Evolutionary conservation across 2,329 filamentous ascomycete genomes (phyloP).

Genomic region (Davidsoniella eucalypti): DNA sequence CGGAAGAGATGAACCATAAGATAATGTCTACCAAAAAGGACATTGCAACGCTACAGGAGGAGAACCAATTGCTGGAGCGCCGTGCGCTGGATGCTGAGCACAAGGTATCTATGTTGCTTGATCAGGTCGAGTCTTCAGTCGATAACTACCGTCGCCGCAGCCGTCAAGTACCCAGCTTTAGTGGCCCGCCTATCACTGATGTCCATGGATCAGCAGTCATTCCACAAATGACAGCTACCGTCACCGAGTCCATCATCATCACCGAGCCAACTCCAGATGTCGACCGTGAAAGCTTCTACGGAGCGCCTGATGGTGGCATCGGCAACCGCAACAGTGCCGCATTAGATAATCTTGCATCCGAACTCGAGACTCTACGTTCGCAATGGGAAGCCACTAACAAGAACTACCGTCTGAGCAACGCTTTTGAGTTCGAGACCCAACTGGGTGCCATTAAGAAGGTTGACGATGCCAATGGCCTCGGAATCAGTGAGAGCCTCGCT

Average conservation of each 20-base stretch:
- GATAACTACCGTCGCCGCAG: constrained; percentile 81
- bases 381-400: constrained; percentile 97
- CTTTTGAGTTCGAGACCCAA: constrained; percentile 64
- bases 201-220: constrained; percentile 25
- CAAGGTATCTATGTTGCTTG: constrained; percentile 80
- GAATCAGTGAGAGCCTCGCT: constrained; percentile 54
- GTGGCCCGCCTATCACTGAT: constrained; percentile 8
- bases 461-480: constrained; percentile 27
- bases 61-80: constrained; percentile 66
- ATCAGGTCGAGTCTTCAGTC: constrained; percentile 86
- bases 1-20: constrained; percentile 37
- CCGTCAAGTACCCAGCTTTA: constrained; percentile 33
- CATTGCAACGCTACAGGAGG: constrained; percentile 64
- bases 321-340: constrained; percentile 46
- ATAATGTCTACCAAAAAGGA: constrained; percentile 47
- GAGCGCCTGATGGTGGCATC: constrained; percentile 33
- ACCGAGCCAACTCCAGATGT: constrained; percentile 22
- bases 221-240: constrained; percentile 11
- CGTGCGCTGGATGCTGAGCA: constrained; percentile 81
- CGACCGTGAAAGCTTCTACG: constrained; percentile 46
- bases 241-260: constrained; percentile 6
- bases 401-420: constrained; percentile 78
- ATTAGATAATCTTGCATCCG: constrained; percentile 77
- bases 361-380: constrained; percentile 74
- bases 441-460: constrained; percentile 23